These are phyloP conservation scores for Nakazawaea molendinolei DNA, from an alignment of 805 yeast species.

Conservation along the genomic window DNA sequence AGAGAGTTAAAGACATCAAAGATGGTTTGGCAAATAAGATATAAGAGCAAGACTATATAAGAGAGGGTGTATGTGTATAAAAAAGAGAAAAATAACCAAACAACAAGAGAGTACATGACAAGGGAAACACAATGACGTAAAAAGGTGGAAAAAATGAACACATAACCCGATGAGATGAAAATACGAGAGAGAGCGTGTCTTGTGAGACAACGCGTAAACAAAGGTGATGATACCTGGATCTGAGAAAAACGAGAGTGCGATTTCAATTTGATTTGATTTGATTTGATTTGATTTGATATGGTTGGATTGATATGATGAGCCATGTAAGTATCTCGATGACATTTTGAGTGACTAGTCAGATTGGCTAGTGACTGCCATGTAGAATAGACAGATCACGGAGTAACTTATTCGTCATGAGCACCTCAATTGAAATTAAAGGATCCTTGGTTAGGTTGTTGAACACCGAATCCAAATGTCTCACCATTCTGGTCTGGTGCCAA, in stretches of 20 bases:
- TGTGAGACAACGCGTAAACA: neutral
- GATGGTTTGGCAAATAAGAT: constrained; percentile 14
- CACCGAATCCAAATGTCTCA: constrained; percentile 84
- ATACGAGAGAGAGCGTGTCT: neutral
- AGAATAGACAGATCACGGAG: neutral
- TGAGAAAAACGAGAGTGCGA: neutral
- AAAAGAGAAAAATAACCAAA: constrained; percentile 1
- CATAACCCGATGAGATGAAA: neutral
- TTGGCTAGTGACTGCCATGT: neutral
- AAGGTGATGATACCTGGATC: constrained; percentile 1
- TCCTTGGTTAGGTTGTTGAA: constrained; percentile 50
- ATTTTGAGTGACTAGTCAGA: no score
- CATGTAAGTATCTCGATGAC: no score
- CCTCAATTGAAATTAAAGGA: constrained; percentile 43
- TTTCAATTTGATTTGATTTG: no score
- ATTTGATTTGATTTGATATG: no score
- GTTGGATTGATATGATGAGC: no score
- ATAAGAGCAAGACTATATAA: constrained; percentile 9
- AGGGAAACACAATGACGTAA: neutral
- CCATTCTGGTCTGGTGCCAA: constrained; percentile 75
- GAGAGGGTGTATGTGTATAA: neutral
- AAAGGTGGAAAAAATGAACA: constrained; percentile 2
- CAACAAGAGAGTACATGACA: neutral
- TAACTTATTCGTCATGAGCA: no score
- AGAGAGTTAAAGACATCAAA: constrained; percentile 3